Evolutionary conservation across 2,329 filamentous ascomycete genomes (phyloP), one percentile per base, ranked within the genome.

Genomic region (Calonectria henricotiae): DNA sequence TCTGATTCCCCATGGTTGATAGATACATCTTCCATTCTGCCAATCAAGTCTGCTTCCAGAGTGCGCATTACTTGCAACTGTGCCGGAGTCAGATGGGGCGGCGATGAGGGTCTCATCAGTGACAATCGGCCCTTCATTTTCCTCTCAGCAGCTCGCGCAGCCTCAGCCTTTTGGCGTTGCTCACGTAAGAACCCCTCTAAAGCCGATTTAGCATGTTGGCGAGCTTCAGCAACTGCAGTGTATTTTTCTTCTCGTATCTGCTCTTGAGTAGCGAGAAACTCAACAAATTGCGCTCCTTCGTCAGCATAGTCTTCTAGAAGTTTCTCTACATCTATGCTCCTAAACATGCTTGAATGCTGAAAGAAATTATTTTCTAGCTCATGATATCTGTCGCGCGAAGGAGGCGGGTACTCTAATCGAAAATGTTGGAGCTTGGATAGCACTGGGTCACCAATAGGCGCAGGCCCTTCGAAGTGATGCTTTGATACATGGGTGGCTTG

Each of bases 1-100:
- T 76, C 75, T 1, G 75, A 55, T 17, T 43, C 49, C 9, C 68
- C 74, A 32, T 77, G 69, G 30, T 68, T 71, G 17, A 75, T 60
- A 2, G 65, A 51, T 1, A 76, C 62, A 39, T 73, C 70, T 39
- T 67, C 51, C 46, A 71, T 64, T 9, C 65, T 55, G 4, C 60
- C 63, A 7, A 72, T 54, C n/a, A 75, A 25, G 0, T 66, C 46
- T 7, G 25, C 27, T 12, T 76, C 75, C 7, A 70, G 47, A 0
- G 65, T 25, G 32, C 62, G 68, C 32, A 77, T 67, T 5, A 9
- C 25, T 4, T 62, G 47, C 15, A 70, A 69, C 13, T 69, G 65
- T 0, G 25, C n/a, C 5, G 49, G 27, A 3, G 71, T 60, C 25
- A 73, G 58, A 12, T 32, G 55, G 1, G 69, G 66, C 4, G 61